Base-by-base conservation (phyloP, 202 grass and related monocot genomes). In the Eragrostis tef region DNA sequence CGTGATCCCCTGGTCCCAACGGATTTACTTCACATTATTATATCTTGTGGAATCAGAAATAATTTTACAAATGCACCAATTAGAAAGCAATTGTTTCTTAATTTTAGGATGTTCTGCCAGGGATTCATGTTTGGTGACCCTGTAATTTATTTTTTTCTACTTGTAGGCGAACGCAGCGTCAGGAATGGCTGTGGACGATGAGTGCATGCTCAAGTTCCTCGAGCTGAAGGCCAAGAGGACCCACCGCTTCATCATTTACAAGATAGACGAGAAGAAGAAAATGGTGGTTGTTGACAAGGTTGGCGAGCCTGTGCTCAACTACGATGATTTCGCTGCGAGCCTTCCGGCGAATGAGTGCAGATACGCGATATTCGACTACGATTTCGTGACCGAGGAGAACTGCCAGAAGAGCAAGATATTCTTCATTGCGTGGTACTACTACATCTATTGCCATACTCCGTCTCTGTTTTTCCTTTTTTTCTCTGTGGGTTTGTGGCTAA, bases 371-470 rank as follows among this genome's bases (percentile, higher is more conserved):
- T 97, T 90, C 21, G 93, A 97, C 64, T 97, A 90, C 0, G 93
- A 92, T 68, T 92, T 95, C 13, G 83, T 97, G 27, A 93, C 88
- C 0, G 70, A 80, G 58, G 94, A 94, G 89, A 94, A 92, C 52
- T 93, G 91, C 82, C 94, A 87, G 69, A 97, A 94, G 85, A 97
- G 94, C 94, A 94, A 88, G 91, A 97, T 97, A 50, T 90, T 97
- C 87, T 97, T 97, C 73, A 85, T 97, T 11, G 88, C 94, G 13
- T 97, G 93, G 88, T 89, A 11, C 58, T 52, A 64, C 7, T 81
- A 44, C 2, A 9, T 27, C 4, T 6, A 1, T 47, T 22, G 19
- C 11, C 5, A 0, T 73, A 2, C 1, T 76, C 60, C 0, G 8
- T 65, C 31, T 65, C 46, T 9, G 17, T 69, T 71, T 9, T n/a